These are phyloP conservation scores for Scutellaria minor DNA, from an alignment of 257 asterid species.

Conservation along the genomic window DNA sequence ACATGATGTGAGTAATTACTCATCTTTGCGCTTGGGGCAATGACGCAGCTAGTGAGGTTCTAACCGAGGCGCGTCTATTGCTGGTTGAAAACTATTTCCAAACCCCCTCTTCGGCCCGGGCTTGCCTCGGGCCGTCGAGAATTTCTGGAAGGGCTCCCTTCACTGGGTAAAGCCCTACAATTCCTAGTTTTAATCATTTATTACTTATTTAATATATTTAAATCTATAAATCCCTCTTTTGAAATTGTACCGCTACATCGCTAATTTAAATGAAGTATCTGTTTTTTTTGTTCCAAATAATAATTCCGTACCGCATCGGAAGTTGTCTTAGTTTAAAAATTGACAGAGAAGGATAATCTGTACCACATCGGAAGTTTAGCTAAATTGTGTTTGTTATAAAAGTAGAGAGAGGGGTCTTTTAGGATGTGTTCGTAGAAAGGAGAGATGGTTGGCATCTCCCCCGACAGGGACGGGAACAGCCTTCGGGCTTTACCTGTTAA, in stretches of 20 bases:
- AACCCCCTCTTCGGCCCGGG: conserved; percentile 39
- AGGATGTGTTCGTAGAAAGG: conserved; percentile 36
- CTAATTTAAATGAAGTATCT: too few species aligned
- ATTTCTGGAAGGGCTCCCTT: conserved; percentile 42
- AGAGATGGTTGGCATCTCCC: conserved; percentile 51
- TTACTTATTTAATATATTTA: too few species aligned
- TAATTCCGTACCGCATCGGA: too few species aligned
- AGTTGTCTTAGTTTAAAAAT: too few species aligned
- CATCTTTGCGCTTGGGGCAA: conserved; percentile 49
- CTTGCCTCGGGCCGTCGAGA: conserved; percentile 33
- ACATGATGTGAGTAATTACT: rapidly evolving
- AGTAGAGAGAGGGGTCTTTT: rapidly evolving
- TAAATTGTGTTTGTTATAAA: background rate
- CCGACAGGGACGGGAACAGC: conserved; percentile 51
- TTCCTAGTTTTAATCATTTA: background rate
- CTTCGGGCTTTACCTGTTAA: conserved; percentile 44
- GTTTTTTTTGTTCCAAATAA: too few species aligned
- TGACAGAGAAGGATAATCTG: too few species aligned
- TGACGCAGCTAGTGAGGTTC: conserved; percentile 47
- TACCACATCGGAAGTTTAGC: conserved; percentile 1
- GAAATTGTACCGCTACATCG: too few species aligned
- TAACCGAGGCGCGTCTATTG: conserved; percentile 42
- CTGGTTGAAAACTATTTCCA: conserved; percentile 40
- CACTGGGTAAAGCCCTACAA: conserved; percentile 30
- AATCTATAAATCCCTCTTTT: too few species aligned